phyloP scores from a whole-genome alignment of 352 stramenopile genomes.

The Discostella stelligera region DNA sequence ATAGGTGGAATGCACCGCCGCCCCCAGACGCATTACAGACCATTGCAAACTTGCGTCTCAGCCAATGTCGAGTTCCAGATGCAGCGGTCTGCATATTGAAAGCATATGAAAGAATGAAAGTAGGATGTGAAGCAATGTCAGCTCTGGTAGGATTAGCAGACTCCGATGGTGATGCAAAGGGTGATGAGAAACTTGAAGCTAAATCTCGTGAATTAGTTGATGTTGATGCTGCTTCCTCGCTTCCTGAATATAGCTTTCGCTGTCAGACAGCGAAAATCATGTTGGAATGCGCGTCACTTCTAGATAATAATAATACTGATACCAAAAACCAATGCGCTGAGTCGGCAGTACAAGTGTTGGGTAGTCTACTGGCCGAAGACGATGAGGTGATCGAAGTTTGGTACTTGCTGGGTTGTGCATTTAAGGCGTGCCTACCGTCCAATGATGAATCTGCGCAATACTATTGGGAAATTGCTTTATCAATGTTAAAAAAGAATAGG shows the following conservation, averaged over 20 bases:
- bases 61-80: constrained; percentile 89
- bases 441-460: constrained; percentile 67
- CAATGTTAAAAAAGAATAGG: constrained; percentile 74
- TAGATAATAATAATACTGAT: constrained; percentile 31
- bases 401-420: constrained; percentile 83
- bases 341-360: constrained; percentile 74
- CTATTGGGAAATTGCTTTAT: constrained; percentile 72
- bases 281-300: constrained; percentile 79
- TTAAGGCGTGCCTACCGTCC: constrained; percentile 58
- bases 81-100: constrained; percentile 88
- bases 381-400: constrained; percentile 86
- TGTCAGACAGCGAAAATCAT: constrained; percentile 83
- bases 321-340: constrained; percentile 59
- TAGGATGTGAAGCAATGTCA: constrained; percentile 75
- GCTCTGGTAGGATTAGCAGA: constrained; percentile 67
- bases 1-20: constrained; percentile 38
- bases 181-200: constrained; percentile 47
- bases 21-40: constrained; percentile 91
- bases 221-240: constrained; percentile 65
- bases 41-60: constrained; percentile 92
- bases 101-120: constrained; percentile 88
- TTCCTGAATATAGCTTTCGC: constrained; percentile 83
- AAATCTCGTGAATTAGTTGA: constrained; percentile 63
- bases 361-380: constrained; percentile 82
- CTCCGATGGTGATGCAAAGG: constrained; percentile 21